A percentile compares a stretch with the other conserved stretches of the same genome.
Conservation (phyloP, 805 yeast species). For the Osmozyma mogii region DNA sequence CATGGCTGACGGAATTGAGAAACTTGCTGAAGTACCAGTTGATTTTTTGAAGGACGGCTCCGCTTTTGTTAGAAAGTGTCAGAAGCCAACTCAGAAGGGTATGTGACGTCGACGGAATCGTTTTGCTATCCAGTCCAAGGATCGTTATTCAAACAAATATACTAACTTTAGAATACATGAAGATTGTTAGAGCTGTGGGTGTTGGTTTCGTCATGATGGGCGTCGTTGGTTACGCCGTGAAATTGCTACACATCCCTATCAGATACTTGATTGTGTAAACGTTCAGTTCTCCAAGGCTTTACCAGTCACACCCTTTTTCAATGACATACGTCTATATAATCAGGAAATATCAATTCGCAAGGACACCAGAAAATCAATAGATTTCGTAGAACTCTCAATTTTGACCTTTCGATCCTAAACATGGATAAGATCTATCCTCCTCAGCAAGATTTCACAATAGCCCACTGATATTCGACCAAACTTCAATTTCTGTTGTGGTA, state of each 20-base stretch:
- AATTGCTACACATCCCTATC: conserved; percentile 90
- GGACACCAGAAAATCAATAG: too few species aligned
- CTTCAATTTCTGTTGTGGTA: too few species aligned
- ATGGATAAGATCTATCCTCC: too few species aligned
- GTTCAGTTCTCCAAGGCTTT: too few species aligned
- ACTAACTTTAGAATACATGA: conserved; percentile 60
- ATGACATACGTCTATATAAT: too few species aligned
- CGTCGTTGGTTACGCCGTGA: conserved; percentile 91
- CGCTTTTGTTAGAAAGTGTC: conserved; percentile 82
- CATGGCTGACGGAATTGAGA: conserved; percentile 64
- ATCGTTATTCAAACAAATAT: conserved; percentile 1
- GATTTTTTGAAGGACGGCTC: conserved; percentile 90
- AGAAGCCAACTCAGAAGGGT: conserved; percentile 84
- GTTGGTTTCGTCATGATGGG: conserved; percentile 97
- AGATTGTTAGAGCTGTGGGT: conserved; percentile 92
- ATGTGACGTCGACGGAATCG: conserved; percentile 16
- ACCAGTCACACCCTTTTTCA: too few species aligned
- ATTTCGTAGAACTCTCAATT: too few species aligned
- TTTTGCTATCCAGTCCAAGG: background rate
- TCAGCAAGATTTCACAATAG: too few species aligned
- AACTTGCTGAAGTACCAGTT: conserved; percentile 75
- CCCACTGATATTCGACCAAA: too few species aligned
- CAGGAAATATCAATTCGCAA: too few species aligned
- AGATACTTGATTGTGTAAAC: conserved; percentile 87
- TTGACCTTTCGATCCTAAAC: too few species aligned